phyloP scores from a whole-genome alignment of 176 grass and related monocot species.

The Phoenix roebelenii region DNA sequence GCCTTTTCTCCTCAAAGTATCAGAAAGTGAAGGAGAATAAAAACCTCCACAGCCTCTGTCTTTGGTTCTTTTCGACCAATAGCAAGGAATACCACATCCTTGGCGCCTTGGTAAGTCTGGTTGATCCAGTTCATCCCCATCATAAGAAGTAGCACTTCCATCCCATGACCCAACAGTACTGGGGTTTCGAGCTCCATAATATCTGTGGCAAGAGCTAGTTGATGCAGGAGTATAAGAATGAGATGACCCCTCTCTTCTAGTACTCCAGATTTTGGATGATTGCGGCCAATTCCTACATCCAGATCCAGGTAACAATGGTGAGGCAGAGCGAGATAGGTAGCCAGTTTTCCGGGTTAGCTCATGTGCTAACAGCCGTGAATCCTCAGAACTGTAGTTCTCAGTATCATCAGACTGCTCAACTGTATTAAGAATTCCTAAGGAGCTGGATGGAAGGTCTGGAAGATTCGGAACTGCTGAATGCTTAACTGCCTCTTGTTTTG shows the following conservation, averaged over 20 bases:
- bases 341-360: conserved; percentile 38
- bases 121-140: conserved; percentile 61
- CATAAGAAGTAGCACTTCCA: conserved; percentile 56
- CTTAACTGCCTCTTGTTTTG: conserved; percentile 27
- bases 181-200: conserved; percentile 26
- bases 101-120: conserved; percentile 42
- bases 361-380: conserved; percentile 19
- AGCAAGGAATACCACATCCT: conserved; percentile 43
- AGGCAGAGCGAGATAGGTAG: conserved; percentile 44
- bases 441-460: conserved; percentile 26
- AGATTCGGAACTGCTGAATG: conserved; percentile 35
- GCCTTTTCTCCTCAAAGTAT: conserved; percentile 76
- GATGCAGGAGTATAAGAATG: conserved; percentile 81
- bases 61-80: conserved; percentile 50
- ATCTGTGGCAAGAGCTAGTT: conserved; percentile 63
- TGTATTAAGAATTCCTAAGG: conserved; percentile 28
- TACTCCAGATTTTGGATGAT: conserved; percentile 49
- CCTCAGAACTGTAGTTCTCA: conserved; percentile 44
- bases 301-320: conserved; percentile 60
- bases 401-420: conserved; percentile 59
- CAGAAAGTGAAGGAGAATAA: conserved; percentile 79
- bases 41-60: conserved; percentile 15
- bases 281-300: conserved; percentile 62
- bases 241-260: conserved; percentile 54
- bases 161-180: conserved; percentile 45